Conservation (phyloP, 305 asterid genomes). For the Nicotiana rustica region DNA sequence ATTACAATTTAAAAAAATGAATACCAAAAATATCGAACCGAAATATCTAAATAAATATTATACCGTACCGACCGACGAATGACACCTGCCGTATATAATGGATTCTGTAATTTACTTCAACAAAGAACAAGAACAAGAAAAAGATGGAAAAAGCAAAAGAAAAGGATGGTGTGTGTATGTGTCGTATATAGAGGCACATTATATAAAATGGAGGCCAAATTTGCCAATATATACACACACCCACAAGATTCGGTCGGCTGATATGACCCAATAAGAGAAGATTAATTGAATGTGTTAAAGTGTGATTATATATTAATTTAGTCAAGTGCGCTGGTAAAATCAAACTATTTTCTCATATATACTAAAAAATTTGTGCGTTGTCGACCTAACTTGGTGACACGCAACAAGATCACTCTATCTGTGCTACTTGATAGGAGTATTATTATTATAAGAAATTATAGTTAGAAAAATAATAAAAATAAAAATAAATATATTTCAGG, state of each 20-base stretch:
- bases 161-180: background rate
- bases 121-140: background rate
- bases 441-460: no score
- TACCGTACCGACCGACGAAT: no score
- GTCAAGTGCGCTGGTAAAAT: background rate
- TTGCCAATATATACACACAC: background rate
- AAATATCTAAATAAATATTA: no score
- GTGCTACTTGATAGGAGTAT: background rate
- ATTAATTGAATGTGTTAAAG: background rate
- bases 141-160: background rate
- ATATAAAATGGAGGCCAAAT: background rate
- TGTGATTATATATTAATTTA: background rate
- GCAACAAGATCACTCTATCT: background rate
- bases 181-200: background rate
- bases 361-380: background rate
- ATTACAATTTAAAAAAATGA: no score
- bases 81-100: no score
- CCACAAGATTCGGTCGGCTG: slow-evolving; percentile 25
- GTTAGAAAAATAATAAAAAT: no score
- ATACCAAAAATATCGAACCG: no score
- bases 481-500: no score
- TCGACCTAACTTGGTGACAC: background rate
- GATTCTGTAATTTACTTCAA: no score
- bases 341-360: background rate
- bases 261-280: background rate